These are phyloP conservation scores for Mesostigma viride DNA, from an alignment of 139 green algal species.

Conservation along the genomic window DNA sequence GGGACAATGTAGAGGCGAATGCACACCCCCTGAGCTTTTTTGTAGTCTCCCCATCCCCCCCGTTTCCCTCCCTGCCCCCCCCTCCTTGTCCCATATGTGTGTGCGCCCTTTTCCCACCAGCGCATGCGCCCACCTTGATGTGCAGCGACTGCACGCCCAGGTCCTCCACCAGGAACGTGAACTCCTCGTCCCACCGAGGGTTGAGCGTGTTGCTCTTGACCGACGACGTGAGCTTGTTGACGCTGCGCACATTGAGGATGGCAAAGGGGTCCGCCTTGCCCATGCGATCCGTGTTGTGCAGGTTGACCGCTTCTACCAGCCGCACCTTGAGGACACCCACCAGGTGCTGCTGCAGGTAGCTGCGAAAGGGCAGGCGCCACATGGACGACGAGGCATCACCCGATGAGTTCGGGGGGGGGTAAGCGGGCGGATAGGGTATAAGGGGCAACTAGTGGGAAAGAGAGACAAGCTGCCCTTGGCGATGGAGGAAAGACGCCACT, in stretches of 20 bases:
- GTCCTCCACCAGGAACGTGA: slow-evolving; percentile 22
- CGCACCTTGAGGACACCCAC: slow-evolving; percentile 21
- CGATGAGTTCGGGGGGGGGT: too few species aligned
- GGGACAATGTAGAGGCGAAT: neutral
- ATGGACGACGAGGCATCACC: too few species aligned
- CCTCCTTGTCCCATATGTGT: neutral
- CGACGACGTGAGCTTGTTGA: slow-evolving; percentile 6
- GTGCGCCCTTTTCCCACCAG: neutral
- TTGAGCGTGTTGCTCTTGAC: slow-evolving; percentile 16
- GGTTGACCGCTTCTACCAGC: slow-evolving; percentile 17
- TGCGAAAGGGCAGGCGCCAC: slow-evolving; percentile 2
- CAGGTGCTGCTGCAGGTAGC: slow-evolving; percentile 19
- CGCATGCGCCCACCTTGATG: slow-evolving; percentile 1
- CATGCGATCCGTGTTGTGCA: slow-evolving; percentile 20
- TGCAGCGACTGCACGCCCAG: slow-evolving; percentile 10
- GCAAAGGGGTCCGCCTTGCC: slow-evolving; percentile 27
- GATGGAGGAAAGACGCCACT: too few species aligned
- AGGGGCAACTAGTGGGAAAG: too few species aligned
- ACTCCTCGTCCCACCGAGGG: slow-evolving; percentile 26
- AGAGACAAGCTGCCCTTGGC: too few species aligned
- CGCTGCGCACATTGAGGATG: slow-evolving; percentile 22
- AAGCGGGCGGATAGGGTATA: too few species aligned
- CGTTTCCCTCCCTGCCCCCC: too few species aligned
- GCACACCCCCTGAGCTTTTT: neutral
- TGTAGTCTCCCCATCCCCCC: too few species aligned